A percentile compares a stretch with the other conserved stretches of the same genome.
These are phyloP conservation scores for Takashimella tepidaria DNA, from an alignment of 1,284 basidiomycete species.

Conservation along the genomic window DNA sequence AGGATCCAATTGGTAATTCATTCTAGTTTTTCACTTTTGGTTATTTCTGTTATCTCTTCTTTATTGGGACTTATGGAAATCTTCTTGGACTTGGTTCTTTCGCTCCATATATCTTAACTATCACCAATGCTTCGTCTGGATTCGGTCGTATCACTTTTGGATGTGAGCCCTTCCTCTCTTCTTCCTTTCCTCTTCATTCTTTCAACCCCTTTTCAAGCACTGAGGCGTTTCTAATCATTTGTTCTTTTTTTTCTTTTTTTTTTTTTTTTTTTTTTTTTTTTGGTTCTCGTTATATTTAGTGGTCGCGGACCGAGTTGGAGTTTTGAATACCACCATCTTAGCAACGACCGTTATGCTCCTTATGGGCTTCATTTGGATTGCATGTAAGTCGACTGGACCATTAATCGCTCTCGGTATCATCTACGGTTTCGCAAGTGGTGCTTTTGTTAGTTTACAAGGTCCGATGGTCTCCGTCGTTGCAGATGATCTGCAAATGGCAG, in stretches of 20 bases:
- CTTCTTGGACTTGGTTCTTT: conserved; percentile 25
- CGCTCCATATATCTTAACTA: conserved; percentile 40
- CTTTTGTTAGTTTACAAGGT: conserved; percentile 36
- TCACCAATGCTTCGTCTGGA: conserved; percentile 30
- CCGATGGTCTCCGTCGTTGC: conserved; percentile 25
- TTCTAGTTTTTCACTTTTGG: conserved; percentile 29
- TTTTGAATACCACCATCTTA: conserved; percentile 32
- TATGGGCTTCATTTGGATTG: conserved; percentile 33
- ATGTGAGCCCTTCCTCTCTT: conserved; percentile 16
- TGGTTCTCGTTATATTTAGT: conserved; percentile 6
- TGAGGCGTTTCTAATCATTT: neutral
- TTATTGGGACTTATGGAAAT: conserved; percentile 35
- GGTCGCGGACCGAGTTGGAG: conserved; percentile 24
- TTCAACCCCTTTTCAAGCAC: neutral
- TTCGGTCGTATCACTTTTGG: conserved; percentile 31
- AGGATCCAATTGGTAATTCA: neutral
- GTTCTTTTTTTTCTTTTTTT: neutral
- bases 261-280: too few relatives aligned
- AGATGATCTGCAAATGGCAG: conserved; percentile 33
- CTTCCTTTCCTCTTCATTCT: too few relatives aligned
- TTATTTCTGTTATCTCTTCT: conserved; percentile 33
- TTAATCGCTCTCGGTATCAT: conserved; percentile 30
- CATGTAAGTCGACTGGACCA: conserved; percentile 17
- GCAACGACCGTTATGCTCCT: conserved; percentile 22
- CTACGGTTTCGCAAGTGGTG: conserved; percentile 32